A percentile compares a stretch with the other conserved stretches of the same genome.
Evolutionary conservation across 139 green algal genomes (phyloP).

Genomic region (Haematococcus lacustris): DNA sequence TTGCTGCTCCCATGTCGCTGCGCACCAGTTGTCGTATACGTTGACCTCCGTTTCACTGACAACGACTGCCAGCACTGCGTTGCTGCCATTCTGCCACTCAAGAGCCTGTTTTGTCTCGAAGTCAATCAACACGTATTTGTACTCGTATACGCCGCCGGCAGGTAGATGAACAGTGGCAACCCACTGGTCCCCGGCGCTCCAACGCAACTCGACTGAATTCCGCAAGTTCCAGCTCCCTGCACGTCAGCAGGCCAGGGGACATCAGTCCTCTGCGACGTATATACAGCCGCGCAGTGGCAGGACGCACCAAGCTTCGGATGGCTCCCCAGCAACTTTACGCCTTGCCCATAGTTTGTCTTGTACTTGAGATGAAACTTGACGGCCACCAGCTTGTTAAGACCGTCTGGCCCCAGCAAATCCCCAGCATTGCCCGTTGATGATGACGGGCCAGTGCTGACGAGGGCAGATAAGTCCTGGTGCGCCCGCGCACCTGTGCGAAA

Average conservation of each 20-base stretch:
- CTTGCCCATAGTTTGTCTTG: constrained; percentile 26
- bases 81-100: constrained; percentile 29
- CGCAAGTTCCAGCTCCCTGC: constrained; percentile 19
- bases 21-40: constrained; percentile 32
- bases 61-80: constrained; percentile 24
- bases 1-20: no score
- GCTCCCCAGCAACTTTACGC: constrained; percentile 33
- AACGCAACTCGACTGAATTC: constrained; percentile 19
- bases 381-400: constrained; percentile 1
- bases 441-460: no score
- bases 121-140: constrained; percentile 43
- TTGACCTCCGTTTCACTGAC: constrained; percentile 20
- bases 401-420: no score
- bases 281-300: no score
- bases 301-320: constrained; percentile 29
- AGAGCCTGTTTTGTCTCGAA: constrained; percentile 21
- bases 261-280: no score
- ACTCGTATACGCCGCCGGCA: constrained; percentile 29
- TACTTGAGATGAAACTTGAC: constrained; percentile 38
- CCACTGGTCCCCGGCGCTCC: constrained; percentile 25
- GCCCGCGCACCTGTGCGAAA: no score
- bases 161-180: constrained; percentile 26
- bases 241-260: no score
- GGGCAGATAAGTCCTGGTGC: no score
- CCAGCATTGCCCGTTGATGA: no score